Percentiles rank a stretch among this genome's conserved stretches.
phyloP scores from a whole-genome alignment of 331 rosid genomes.

The Arachis monticola region DNA sequence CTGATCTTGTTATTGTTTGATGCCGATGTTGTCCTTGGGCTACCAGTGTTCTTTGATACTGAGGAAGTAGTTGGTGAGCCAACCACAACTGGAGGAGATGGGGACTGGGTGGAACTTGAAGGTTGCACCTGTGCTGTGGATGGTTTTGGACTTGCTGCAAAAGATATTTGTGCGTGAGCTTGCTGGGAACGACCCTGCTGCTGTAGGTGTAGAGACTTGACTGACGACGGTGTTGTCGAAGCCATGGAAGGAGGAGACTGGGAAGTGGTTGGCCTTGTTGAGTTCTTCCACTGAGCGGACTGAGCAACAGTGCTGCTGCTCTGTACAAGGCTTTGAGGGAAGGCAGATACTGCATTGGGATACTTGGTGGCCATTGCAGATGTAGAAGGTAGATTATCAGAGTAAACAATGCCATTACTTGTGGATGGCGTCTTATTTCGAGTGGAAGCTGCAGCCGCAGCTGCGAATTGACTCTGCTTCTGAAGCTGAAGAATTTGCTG shows the following conservation, averaged over 20 bases:
- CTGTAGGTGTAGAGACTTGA: slow-evolving; percentile 57
- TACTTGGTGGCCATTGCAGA: slow-evolving; percentile 75
- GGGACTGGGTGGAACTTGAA: slow-evolving; percentile 66
- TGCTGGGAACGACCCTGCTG: slow-evolving; percentile 78
- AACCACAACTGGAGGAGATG: slow-evolving; percentile 82
- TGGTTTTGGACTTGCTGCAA: slow-evolving; percentile 69
- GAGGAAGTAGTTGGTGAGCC: slow-evolving; percentile 93
- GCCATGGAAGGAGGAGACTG: slow-evolving; percentile 66
- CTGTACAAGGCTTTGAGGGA: slow-evolving; percentile 76
- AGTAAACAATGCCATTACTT: slow-evolving; percentile 70
- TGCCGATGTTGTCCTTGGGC: slow-evolving; percentile 79
- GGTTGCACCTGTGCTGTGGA: slow-evolving; percentile 68
- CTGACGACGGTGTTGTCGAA: slow-evolving; percentile 64
- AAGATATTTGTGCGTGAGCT: slow-evolving; percentile 78
- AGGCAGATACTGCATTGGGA: slow-evolving; percentile 67
- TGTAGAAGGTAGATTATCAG: slow-evolving; percentile 77
- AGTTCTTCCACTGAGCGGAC: slow-evolving; percentile 87
- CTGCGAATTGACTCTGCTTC: slow-evolving; percentile 62
- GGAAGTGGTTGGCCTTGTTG: slow-evolving; percentile 58
- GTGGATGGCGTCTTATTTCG: slow-evolving; percentile 66
- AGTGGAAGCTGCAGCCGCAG: slow-evolving; percentile 45
- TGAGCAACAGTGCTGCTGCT: slow-evolving; percentile 69
- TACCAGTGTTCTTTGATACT: slow-evolving; percentile 79
- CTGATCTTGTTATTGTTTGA: slow-evolving; percentile 69
- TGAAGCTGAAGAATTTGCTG: slow-evolving; percentile 67